These are phyloP conservation scores for Verticillium dahliae DNA, from an alignment of 2,329 filamentous ascomycete species.

Conservation along the genomic window DNA sequence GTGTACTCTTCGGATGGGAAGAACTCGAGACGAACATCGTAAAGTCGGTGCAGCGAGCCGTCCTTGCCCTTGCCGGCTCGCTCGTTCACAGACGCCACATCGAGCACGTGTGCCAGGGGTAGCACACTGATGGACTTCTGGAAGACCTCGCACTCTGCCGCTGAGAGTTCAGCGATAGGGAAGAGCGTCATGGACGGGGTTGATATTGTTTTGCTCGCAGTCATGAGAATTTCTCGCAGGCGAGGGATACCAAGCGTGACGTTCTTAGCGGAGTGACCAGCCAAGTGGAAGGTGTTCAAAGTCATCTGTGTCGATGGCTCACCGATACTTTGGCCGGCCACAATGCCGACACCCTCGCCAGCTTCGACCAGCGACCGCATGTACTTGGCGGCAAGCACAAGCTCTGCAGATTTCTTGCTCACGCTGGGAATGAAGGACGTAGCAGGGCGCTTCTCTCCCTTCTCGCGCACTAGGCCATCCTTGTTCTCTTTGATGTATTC, in stretches of 20 bases:
- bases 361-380: constrained; percentile 87
- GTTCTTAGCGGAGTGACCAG: constrained; percentile 96
- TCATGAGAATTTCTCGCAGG: constrained; percentile 97
- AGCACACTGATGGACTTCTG: constrained; percentile 82
- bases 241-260: constrained; percentile 97
- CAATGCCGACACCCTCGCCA: constrained; percentile 92
- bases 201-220: constrained; percentile 79
- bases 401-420: constrained; percentile 70
- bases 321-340: constrained; percentile 92
- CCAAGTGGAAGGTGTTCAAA: constrained; percentile 98
- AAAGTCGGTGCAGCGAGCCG: constrained; percentile 71
- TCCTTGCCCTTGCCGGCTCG: constrained; percentile 65
- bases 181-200: constrained; percentile 87
- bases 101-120: constrained; percentile 75
- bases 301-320: constrained; percentile 99
- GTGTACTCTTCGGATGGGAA: constrained; percentile 81
- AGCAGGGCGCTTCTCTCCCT: constrained; percentile 25
- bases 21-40: constrained; percentile 73
- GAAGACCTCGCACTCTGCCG: constrained; percentile 67
- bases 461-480: constrained; percentile 44
- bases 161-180: constrained; percentile 64
- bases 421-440: constrained; percentile 30
- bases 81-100: constrained; percentile 76
- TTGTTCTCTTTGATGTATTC: constrained; percentile 76
- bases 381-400: constrained; percentile 86